Base-by-base conservation (phyloP, 2,329 filamentous ascomycete species). In the Juglanconis oblonga region DNA sequence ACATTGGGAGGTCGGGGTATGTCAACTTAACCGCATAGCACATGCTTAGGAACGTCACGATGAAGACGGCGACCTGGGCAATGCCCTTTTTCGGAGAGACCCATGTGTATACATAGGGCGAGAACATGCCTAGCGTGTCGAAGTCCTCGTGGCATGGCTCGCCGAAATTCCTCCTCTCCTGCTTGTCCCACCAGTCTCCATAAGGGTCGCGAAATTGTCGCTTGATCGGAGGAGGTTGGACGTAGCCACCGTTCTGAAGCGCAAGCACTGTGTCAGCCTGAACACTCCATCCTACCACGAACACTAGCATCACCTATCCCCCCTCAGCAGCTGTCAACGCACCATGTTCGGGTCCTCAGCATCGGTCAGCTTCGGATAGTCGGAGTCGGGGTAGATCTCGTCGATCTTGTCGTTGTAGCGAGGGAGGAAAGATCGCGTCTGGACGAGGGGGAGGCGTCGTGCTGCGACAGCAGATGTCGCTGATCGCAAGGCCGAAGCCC, bases 91-190 rank as follows among this genome's bases (percentile, higher is more conserved):
- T 84, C 14, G 93, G 80, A 53, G 84, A 88, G 49, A 82, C 80
- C 82, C 95, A 94, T 58, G 87, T 95, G 79, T 99, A 98, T 70
- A 93, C 88, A 74, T 95, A 87, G 2, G 92, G 87, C 54, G 91
- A 89, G 77, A 99, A 94, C 65, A 97, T 89, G 68, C 92, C 93
- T 60, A 98, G 82, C 60, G 92, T 83, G 74, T 99, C 96, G 76
- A 97, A 90, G 76, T 99, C 95, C 77, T 99, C 96, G 76, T 99
- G 94, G 55, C 96, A 87, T 11, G 94, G 91, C 77, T 99, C 96
- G 76, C 93, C 93, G 74, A 91, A 98, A 83, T 99, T 98, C 71
- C 95, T 87, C 73, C 93, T 88, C 77, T 98, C 95, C 79, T 99
- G 95, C 76, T 92, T 90, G 78, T 99, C 94, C 91, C 92, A 98